These are phyloP conservation scores for Excoecaria agallocha DNA, from an alignment of 345 rosid species.

Conservation along the genomic window DNA sequence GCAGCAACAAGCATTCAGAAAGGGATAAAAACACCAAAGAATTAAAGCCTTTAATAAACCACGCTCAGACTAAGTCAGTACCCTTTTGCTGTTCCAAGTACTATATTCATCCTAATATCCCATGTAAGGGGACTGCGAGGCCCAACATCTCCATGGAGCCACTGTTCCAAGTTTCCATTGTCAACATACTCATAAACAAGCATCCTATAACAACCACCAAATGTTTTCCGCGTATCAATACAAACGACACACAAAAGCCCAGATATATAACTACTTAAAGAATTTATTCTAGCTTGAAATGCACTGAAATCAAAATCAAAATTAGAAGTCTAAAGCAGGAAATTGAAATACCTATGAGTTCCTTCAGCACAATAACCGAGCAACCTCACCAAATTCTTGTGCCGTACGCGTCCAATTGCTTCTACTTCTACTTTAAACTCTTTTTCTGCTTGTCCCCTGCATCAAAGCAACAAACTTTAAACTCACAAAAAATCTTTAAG, in stretches of 20 bases:
- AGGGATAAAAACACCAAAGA: background rate
- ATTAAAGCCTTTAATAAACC: slow-evolving; percentile 14
- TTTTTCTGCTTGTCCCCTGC: slow-evolving; percentile 94
- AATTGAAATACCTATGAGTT: slow-evolving; percentile 63
- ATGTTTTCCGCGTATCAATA: background rate
- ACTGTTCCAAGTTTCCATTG: slow-evolving; percentile 88
- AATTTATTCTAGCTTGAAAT: slow-evolving; percentile 8
- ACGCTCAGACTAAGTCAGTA: slow-evolving; percentile 13
- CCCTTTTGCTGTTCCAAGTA: slow-evolving; percentile 86
- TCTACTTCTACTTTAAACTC: slow-evolving; percentile 97
- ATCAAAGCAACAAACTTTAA: slow-evolving; percentile 14
- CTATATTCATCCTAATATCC: slow-evolving; percentile 81
- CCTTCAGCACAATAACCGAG: slow-evolving; percentile 98
- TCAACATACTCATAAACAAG: slow-evolving; percentile 86
- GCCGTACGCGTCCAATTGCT: slow-evolving; percentile 92
- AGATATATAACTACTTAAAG: background rate
- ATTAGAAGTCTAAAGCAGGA: slow-evolving; percentile 1
- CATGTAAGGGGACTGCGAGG: slow-evolving; percentile 77
- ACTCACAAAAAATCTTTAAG: background rate
- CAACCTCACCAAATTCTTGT: slow-evolving; percentile 91
- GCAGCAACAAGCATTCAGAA: slow-evolving; percentile 8
- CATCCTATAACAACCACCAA: slow-evolving; percentile 47
- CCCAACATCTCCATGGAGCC: slow-evolving; percentile 88
- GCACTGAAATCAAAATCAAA: background rate
- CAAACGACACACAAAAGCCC: background rate